Base-by-base conservation (phyloP, 108 stramenopile genomes). In the Cylindrotheca fusiformis region DNA sequence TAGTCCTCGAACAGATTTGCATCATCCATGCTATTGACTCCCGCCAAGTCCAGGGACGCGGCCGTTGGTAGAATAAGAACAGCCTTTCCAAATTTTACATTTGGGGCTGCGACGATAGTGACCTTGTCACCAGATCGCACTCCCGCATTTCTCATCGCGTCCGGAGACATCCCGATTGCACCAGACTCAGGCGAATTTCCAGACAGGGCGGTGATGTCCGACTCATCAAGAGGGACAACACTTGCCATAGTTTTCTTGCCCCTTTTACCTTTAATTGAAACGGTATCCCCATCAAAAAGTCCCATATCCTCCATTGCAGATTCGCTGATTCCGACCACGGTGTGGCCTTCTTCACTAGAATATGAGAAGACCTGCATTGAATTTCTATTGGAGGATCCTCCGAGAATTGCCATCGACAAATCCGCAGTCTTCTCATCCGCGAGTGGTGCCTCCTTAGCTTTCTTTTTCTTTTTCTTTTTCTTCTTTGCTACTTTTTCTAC, bases 51-150 rank as follows among this genome's bases (percentile, higher is more conserved):
- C 29, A 86, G 51, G 1, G 88, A 87, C 55, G 89, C 87, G 10
- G 55, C 61, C 28, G 77, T 90, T 1, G 93, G 93, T 3, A 88
- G 68, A 49, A 94, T 82, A 22, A 94, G 63, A 14, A 91, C 84
- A 26, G 79, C 77, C 72, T 87, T 94, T 22, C 93, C 93, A 62
- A 94, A 94, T 63, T 94, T 94, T 69, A 93, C 85, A 70, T 88
- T 80, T 17, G 91, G 88, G 17, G 85, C 85, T 20, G 92, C 81
- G 0, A 81, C 60, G 0, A 93, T 76, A 2, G 78, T 80, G 0
- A 93, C 92, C 18, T 75, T 72, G 58, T 93, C 92, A 24, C 92
- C 92, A 4, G 87, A 81, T 24, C 92, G 85, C 8, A 93, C 92
- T 27, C 87, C 92, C 27, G 83, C 78, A 68, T 93, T 93, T 65